A percentile compares a stretch with the other conserved stretches of the same genome.
These are phyloP conservation scores for Claviceps sp. DNA, from an alignment of 2,329 filamentous ascomycete genomes.

Conservation along the genomic window DNA sequence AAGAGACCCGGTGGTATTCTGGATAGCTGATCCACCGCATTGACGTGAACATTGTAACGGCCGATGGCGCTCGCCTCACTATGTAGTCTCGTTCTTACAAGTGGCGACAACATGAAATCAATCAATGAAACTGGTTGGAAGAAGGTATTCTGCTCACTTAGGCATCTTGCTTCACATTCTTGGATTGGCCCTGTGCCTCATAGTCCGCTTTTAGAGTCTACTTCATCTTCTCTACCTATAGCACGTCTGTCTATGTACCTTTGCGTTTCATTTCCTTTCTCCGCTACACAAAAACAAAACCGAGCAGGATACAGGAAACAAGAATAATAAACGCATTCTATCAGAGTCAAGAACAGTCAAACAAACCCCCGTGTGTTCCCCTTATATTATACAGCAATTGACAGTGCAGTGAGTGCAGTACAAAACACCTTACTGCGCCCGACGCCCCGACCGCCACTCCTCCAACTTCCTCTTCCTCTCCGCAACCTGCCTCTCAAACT, in stretches of 20 bases:
- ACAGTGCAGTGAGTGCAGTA: neutral
- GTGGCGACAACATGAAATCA: too few species aligned
- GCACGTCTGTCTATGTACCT: neutral
- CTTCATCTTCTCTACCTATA: neutral
- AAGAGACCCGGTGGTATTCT: too few species aligned
- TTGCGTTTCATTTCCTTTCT: too few species aligned
- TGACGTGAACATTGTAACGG: too few species aligned
- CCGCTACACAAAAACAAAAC: too few species aligned
- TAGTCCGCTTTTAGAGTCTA: too few species aligned
- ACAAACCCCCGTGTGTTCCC: neutral
- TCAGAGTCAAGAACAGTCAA: neutral
- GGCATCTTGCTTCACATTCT: too few species aligned
- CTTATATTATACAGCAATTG: neutral
- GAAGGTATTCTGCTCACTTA: neutral
- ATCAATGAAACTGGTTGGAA: too few species aligned
- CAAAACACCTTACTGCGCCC: conserved; percentile 3
- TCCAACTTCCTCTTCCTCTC: conserved; percentile 35
- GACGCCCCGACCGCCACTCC: conserved; percentile 29
- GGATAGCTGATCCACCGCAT: too few species aligned
- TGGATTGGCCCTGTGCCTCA: too few species aligned
- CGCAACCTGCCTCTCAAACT: conserved; percentile 45
- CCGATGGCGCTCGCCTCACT: too few species aligned
- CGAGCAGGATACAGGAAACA: neutral
- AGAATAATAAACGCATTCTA: neutral
- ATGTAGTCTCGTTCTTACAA: too few species aligned